Evolutionary conservation across 805 yeast species (phyloP), one percentile per base, ranked within the genome.

Genomic region (Metschnikowia sp.): DNA sequence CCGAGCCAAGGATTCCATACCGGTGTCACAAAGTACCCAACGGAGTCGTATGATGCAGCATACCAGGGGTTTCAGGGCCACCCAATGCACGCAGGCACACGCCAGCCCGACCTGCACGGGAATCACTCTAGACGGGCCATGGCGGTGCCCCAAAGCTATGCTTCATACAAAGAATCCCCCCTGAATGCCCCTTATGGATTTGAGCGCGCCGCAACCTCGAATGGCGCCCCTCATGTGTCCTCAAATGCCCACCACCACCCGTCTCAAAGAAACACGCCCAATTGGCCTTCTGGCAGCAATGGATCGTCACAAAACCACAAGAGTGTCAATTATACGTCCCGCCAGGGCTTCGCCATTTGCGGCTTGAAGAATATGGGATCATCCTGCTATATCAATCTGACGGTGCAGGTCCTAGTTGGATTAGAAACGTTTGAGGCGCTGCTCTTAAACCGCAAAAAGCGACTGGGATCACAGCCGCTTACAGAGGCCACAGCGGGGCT

Each of bases 371-470:
- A 86, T 58, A 69, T 78, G 64, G 89, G 90, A 0, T 83, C 83
- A 36, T 83, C 91, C 0, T 86, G 95, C 57, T 86, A 86, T 59
- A 81, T 86, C 48, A 86, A 86, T 58, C 79, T 86, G 59, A 82
- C 86, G 70, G 60, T 86, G 10, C 95, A 86, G 61, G 77, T 88
- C 51, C 60, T 86, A 7, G 83, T 83, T 63, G 85, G 82, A 2
- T 62, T 83, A 0, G 54, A 65, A 0, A 58, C 60, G 22, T 81
- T 86, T 55, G 69, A 82, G 45, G 61, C 67, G 3, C 60, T 84
- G 12, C 79, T 84, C 51, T 65, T 72, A 13, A 32, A 41, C 26
- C 39, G 47, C 10, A 28, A 18, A 10, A 35, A 35, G 11, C 26
- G 18, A 32, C 35, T 15, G 10, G 9, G 30, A 2, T 32, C 48